These are phyloP conservation scores for Xylariaceae sp. DNA, from an alignment of 2,329 filamentous ascomycete genomes.

Conservation along the genomic window DNA sequence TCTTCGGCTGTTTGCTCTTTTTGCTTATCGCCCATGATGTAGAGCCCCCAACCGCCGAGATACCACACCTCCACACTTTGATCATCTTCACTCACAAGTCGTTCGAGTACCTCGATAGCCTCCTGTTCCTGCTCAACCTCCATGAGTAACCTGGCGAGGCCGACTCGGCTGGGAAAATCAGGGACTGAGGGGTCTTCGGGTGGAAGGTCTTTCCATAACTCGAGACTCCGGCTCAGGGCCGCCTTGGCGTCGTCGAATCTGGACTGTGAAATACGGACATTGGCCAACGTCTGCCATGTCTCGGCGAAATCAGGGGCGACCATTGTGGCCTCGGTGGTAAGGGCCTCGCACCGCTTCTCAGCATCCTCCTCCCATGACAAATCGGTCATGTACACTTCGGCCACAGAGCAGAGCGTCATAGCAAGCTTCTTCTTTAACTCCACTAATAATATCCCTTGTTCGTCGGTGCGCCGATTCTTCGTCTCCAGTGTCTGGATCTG, in stretches of 20 bases:
- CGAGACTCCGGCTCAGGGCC: slow-evolving; percentile 74
- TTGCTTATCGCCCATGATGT: slow-evolving; percentile 70
- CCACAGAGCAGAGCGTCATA: slow-evolving; percentile 87
- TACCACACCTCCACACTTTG: slow-evolving; percentile 96
- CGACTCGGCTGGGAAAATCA: slow-evolving; percentile 81
- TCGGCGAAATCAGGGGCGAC: slow-evolving; percentile 78
- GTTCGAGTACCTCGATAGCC: slow-evolving; percentile 79
- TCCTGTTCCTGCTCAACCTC: slow-evolving; percentile 84
- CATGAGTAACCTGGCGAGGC: slow-evolving; percentile 79
- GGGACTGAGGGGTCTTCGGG: slow-evolving; percentile 70
- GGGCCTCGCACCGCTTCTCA: slow-evolving; percentile 78
- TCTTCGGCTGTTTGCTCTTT: slow-evolving; percentile 43
- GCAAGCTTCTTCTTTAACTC: slow-evolving; percentile 79
- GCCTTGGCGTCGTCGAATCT: slow-evolving; percentile 73
- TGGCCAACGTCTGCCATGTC: slow-evolving; percentile 92
- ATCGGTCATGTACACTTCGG: slow-evolving; percentile 99
- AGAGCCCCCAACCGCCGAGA: slow-evolving; percentile 88
- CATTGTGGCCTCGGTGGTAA: slow-evolving; percentile 86
- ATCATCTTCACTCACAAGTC: slow-evolving; percentile 84
- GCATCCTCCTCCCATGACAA: slow-evolving; percentile 89
- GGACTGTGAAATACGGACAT: slow-evolving; percentile 85
- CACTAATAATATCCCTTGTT: slow-evolving; percentile 42
- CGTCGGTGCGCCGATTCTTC: slow-evolving; percentile 24
- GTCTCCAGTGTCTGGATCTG: slow-evolving; percentile 63
- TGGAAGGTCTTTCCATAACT: slow-evolving; percentile 76